Evolutionary conservation across 129 eudicot genomes (phyloP), one percentile per base, ranked within the genome.

Genomic region (Flaveria trinervia): DNA sequence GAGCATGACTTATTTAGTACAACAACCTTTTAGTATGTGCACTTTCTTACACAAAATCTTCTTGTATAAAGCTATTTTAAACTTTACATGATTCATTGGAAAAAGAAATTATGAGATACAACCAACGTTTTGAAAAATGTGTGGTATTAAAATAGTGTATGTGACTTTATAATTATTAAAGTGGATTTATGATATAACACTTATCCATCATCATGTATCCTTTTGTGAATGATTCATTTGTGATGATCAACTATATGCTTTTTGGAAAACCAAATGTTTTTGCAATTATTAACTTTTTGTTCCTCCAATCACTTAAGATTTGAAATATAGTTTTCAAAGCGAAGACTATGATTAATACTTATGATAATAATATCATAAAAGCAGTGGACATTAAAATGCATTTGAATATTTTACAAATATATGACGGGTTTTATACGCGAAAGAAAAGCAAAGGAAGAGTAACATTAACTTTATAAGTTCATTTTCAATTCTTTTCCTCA

Each of bases 191-290:
- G 33, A 57, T 57, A 57, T 22, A 57, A 57, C 65, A 57, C 33
- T 22, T 57, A 57, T 56, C 30, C 64, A 56, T 56, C 28, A 56
- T 57, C 65, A 57, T 57, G 15, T 57, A 57, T 55, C 25, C 14
- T 18, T 55, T 55, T 55, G 62, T 55, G 62, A 55, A 55, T 55
- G 62, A 55, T 55, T 55, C 28, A 55, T 55, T 55, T 55, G 62
- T 55, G 62, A 55, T 17, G 62, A 55, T 55, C 61, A 17, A 55
- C 61, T 55, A 55, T 55, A 18, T 9, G 26, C 26, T 55, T 55
- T 55, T 55, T 55, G 61, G 13, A 55, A 55, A 17, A 55, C 26
- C 9, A n/a, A 49, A 11, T 51, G 20, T 5, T 51, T 51, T 51
- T 51, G 57, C 57, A 57, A 57, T 57, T 57, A 22, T 57, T 57